Evolutionary conservation across 1,284 basidiomycete genomes (phyloP).

Genomic region (Mycena citricolor): DNA sequence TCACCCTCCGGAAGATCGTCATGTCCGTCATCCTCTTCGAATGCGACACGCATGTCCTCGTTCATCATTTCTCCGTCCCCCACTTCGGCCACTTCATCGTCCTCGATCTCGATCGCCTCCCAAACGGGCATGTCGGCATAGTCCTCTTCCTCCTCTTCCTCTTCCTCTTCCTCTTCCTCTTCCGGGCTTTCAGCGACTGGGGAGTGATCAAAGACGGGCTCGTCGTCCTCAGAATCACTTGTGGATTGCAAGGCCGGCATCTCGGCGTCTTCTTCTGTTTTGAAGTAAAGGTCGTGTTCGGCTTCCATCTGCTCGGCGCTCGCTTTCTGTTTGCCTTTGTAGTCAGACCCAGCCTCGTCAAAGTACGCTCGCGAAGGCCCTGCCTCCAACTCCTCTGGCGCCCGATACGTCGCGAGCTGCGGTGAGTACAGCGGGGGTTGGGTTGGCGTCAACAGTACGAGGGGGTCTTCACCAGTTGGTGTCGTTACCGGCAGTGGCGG

Average conservation of each 20-base stretch:
- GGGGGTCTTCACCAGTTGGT: constrained; percentile 14
- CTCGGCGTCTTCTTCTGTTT: constrained; percentile 29
- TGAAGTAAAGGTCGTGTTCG: constrained; percentile 28
- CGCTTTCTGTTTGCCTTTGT: constrained; percentile 21
- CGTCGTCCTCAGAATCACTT: constrained; percentile 22
- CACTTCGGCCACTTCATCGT: constrained; percentile 24
- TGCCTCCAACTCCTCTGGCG: constrained; percentile 57
- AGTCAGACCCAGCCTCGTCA: constrained; percentile 23
- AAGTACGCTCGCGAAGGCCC: constrained; percentile 44
- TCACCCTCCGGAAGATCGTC: constrained; percentile 20
- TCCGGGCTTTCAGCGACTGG: too few species aligned
- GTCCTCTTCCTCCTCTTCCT: constrained; percentile 26
- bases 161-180: constrained; percentile 28
- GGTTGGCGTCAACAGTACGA: constrained; percentile 9
- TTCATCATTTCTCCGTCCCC: constrained; percentile 27
- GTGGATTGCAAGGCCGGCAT: constrained; percentile 19
- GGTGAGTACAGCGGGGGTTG: constrained; percentile 43
- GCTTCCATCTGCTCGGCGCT: constrained; percentile 30
- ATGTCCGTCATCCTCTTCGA: constrained; percentile 14
- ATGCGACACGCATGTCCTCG: too few species aligned
- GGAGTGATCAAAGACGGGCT: too few species aligned
- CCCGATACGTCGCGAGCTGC: constrained; percentile 53
- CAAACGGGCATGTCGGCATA: constrained; percentile 29
- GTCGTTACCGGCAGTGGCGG: constrained; percentile 32
- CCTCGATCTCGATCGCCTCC: constrained; percentile 28